Base-by-base conservation (phyloP, 352 stramenopile genomes). In the Pythium utonaiense region DNA sequence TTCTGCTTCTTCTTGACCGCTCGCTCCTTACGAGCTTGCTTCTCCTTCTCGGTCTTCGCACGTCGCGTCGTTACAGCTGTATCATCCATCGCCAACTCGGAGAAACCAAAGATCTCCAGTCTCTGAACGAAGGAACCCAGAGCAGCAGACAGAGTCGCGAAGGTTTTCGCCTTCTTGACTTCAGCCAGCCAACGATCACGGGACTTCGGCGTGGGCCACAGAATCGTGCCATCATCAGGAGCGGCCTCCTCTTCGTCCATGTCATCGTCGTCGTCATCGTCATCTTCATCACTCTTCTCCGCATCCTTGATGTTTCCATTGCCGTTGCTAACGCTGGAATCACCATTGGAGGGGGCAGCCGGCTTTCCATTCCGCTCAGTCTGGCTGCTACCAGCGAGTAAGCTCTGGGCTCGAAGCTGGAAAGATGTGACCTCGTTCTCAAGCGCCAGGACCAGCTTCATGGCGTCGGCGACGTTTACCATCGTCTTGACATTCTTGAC, bases 171-270 rank as follows among this genome's bases (percentile, higher is more conserved):
- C 30, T 77, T 73, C 24, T 75, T 86, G 3, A 95, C 77, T 24
- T 74, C 79, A 3, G 69, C 62, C 38, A 93, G 69, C 86, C 86
- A 95, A 5, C 86, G 83, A 22, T 80, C 69, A 9, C 83, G 83
- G 28, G 79, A 88, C 53, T 84, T 73, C 24, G 73, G 78, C 0
- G 78, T 89, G 19, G 86, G 86, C 86, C 86, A 95, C 19, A 95
- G 52, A 25, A 75, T 71, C 4, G 75, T 66, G 0, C 73, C 78
- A 33, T 89, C 80, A n/a, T 95, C 82, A 0, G 65, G 70, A 17
- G 77, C 52, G 19, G 60, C 59, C 27, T 91, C 85, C 16, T 83
- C 67, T 5, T 74, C 58, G 9, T 88, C 70, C 14, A 91, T 74
- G 33, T 95, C 86, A 17, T 93, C 86, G 1, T 93, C 83, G 19